Evolutionary conservation across 495 filamentous ascomycete species (phyloP), one percentile per base, ranked within the genome.

Genomic region (Articulospora tetracladia): DNA sequence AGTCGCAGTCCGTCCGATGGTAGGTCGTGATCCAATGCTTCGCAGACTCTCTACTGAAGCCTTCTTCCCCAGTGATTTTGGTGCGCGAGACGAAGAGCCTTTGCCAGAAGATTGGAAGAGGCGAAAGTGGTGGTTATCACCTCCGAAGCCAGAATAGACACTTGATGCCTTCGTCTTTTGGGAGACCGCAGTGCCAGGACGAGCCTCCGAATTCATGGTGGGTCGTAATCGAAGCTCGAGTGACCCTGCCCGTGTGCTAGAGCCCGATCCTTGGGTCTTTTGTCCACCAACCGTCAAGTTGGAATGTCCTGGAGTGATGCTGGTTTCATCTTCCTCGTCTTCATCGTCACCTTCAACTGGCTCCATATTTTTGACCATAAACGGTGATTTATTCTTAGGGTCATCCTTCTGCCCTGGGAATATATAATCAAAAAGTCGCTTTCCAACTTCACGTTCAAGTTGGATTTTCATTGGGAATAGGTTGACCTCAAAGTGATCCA

Each of bases 401-500:
- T 83, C 86, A 48, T 84, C 81, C 12, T 78, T 75, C 19, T 77
- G 72, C 30, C 88, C 90, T 0, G 94, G 94, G 75, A 99, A 99
- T 61, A 98, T 90, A 74, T 99, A 99, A 72, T 98, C 93, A 67
- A 98, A 97, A 20, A 99, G 80, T 70, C 86, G 93, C 69, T 95
- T 92, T 11, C 93, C 94, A 55, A 98, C 84, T 66, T 98, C 93
- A 22, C 84, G 86, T 73, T 99, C 94, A 24, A 99, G 79, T 70
- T 99, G 95, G 27, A 99, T 84, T 69, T 90, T 96, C 65, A 99
- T 82, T 1, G 94, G 94, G 70, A 94, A 92, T 11, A 98, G 75
- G 61, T 92, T 89, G 53, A 99, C 89, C 71, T 99, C 94, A 64
- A 99, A 99, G 68, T 95, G 89, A 63, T 98, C 93, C 78, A 98